phyloP scores from a whole-genome alignment of 768 basidiomycete genomes.

The Omphalotus guepiniiformis region DNA sequence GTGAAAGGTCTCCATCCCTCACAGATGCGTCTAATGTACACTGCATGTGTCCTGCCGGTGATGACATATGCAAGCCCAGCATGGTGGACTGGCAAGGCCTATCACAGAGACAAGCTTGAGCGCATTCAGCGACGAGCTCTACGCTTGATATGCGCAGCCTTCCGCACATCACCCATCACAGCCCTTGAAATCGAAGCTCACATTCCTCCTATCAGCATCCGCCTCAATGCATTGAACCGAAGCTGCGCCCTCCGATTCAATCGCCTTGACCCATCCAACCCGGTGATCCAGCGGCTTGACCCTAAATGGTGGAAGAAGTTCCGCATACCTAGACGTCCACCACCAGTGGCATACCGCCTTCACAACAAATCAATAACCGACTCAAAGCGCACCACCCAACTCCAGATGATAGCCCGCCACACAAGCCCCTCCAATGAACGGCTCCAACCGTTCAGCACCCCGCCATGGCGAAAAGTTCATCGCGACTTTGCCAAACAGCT shows the following conservation, averaged over 20 bases:
- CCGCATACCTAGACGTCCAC: slow-evolving; percentile 7
- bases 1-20: slow-evolving; percentile 18
- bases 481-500: no score
- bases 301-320: slow-evolving; percentile 8
- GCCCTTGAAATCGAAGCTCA: slow-evolving; percentile 21
- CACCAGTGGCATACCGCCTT: slow-evolving; percentile 2
- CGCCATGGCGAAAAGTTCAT: not conserved
- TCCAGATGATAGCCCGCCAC: not conserved
- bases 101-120: slow-evolving; percentile 10
- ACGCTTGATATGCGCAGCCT: slow-evolving; percentile 18
- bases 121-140: slow-evolving; percentile 17
- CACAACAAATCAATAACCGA: not conserved
- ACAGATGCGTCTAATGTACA: slow-evolving; percentile 17
- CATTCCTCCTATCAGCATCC: slow-evolving; percentile 14
- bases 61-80: slow-evolving; percentile 19
- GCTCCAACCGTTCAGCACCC: not conserved
- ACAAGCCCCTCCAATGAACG: not conserved
- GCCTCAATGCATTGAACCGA: not conserved
- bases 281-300: slow-evolving; percentile 11
- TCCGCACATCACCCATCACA: slow-evolving; percentile 19
- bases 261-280: slow-evolving; percentile 7
- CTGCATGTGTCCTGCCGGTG: slow-evolving; percentile 18
- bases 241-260: slow-evolving; percentile 4
- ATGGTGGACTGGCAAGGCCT: slow-evolving; percentile 21
- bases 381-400: not conserved